Conservation (phyloP, 495 filamentous ascomycete genomes). For the Lineolata rhizophorae region DNA sequence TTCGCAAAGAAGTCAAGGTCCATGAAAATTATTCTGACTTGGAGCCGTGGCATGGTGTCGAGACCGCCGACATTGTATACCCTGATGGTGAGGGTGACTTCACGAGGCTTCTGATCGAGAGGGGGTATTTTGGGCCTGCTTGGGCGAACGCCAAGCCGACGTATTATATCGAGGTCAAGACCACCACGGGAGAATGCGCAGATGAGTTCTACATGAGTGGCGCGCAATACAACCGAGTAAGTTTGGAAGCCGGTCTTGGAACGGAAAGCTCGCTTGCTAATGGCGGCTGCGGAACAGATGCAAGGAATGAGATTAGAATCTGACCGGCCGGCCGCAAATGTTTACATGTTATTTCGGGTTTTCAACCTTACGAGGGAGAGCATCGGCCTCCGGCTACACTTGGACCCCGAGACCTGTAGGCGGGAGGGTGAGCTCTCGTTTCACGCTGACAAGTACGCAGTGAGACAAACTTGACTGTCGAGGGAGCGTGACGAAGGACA, state of each 20-base stretch:
- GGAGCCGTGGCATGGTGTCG: background rate
- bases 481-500: too few species aligned
- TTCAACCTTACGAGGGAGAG: background rate
- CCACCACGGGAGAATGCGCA: conserved; percentile 1
- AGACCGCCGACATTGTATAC: conserved; percentile 5
- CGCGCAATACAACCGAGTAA: too few species aligned
- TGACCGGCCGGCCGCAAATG: background rate
- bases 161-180: conserved; percentile 5
- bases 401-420: conserved; percentile 1
- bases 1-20: conserved; percentile 1
- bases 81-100: background rate
- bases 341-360: conserved; percentile 2
- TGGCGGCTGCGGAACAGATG: too few species aligned
- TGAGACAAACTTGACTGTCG: too few species aligned
- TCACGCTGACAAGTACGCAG: conserved; percentile 2
- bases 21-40: conserved; percentile 2
- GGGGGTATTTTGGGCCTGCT: conserved; percentile 1
- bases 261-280: too few species aligned
- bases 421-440: background rate
- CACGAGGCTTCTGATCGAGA: conserved; percentile 1
- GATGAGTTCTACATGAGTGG: too few species aligned
- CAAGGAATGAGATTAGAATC: conserved; percentile 1
- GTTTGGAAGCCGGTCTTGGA: too few species aligned
- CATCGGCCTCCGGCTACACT: conserved; percentile 2
- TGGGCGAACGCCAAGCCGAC: background rate